phyloP scores from a whole-genome alignment of 139 green algal genomes.

The Chlamydomonas urium region DNA sequence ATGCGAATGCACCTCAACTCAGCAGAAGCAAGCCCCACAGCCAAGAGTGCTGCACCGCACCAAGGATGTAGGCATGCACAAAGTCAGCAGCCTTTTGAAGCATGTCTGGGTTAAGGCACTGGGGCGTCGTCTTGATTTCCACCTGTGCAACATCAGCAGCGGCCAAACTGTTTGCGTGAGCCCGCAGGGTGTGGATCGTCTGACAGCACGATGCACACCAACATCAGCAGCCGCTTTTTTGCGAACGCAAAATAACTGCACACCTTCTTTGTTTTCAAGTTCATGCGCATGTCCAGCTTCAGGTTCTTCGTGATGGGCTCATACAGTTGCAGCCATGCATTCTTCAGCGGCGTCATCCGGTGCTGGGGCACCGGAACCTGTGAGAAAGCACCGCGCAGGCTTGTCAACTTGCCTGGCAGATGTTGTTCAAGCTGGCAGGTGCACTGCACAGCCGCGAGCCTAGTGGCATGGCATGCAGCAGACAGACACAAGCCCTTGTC shows the following conservation, averaged over 20 bases:
- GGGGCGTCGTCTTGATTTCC: slow-evolving; percentile 91
- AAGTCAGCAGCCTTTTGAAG: slow-evolving; percentile 98
- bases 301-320: slow-evolving; percentile 94
- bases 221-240: too few species aligned
- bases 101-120: slow-evolving; percentile 73
- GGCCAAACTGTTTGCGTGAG: background rate
- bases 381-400: too few species aligned
- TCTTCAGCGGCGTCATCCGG: slow-evolving; percentile 94
- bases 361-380: slow-evolving; percentile 86
- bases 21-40: background rate
- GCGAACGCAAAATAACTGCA: too few species aligned
- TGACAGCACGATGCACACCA: too few species aligned
- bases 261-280: slow-evolving; percentile 92
- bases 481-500: too few species aligned
- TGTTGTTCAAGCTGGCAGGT: too few species aligned
- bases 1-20: background rate
- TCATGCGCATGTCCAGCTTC: slow-evolving; percentile 99
- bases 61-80: slow-evolving; percentile 93
- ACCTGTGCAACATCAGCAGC: slow-evolving; percentile 57
- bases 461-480: background rate
- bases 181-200: background rate
- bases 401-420: too few species aligned
- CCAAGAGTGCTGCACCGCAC: slow-evolving; percentile 34
- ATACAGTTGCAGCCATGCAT: slow-evolving; percentile 93
- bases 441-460: too few species aligned